Base-by-base conservation (phyloP, 495 filamentous ascomycete genomes). In the Rhypophila decipiens region DNA sequence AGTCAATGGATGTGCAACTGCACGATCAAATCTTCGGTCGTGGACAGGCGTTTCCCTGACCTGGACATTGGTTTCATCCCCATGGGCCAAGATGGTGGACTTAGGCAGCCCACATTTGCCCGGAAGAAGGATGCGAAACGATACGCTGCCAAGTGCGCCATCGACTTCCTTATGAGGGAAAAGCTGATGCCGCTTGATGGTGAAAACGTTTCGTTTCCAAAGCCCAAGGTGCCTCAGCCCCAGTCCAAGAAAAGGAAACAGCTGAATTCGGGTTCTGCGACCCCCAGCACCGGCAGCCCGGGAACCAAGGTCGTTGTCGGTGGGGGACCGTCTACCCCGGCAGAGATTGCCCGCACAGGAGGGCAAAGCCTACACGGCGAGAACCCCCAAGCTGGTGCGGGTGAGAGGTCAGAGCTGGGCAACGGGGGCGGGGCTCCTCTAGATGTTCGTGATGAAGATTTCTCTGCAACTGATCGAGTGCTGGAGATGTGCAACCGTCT, bases 91-190 rank as follows among this genome's bases (percentile, higher is more conserved):
- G 36, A 24, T 17, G 39, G 38, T 15, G 38, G 42, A 17, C 44
- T 23, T 9, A 46, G 7, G 18, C n/a, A 45, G 18, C 57, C 60
- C 1, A 41, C 38, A 2, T 73, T 71, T 42, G 24, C 50, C 20
- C 55, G 52, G 21, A 73, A 72, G 52, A 73, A 68, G 52, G 64
- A 71, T 33, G 70, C 72, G 21, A 72, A 68, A 49, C 51, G 59
- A 38, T 73, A 71, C 49, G 72, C 72, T 1, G 69, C 69, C 24
- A 70, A 63, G 39, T 70, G 59, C 45, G 66, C 66, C 46, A 24
- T 67, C 29, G 56, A 67, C 22, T 71, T 62, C 64, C 65, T 73
- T 2, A 58, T 56, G 45, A 41, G 21, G 3, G 41, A 61, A 5
- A 46, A 49, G 8, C 46, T 55, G 39, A 63, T 69, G 51, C 45